Evolutionary conservation across 2,329 filamentous ascomycete species (phyloP), one percentile per base, ranked within the genome.

Genomic region (Venturia carpophila): DNA sequence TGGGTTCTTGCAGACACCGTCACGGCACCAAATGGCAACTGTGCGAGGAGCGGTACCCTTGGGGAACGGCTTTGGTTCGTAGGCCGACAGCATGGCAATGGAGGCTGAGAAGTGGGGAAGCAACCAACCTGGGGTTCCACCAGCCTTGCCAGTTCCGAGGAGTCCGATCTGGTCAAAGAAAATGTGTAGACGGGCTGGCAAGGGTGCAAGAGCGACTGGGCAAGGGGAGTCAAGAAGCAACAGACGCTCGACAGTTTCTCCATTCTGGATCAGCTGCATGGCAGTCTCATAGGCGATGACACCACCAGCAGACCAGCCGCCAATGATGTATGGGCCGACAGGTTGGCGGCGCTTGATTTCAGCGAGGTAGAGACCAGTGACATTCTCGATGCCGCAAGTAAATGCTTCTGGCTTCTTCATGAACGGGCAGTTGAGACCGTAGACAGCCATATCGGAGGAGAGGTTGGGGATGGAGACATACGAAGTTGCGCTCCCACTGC

Each of bases 91-190:
- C 19, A 87, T 87, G 62, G 82, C 80, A 64, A 91, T 86, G 24
- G 86, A 85, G 27, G 87, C 84, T 0, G 84, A 82, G 73, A 91
- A 91, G 75, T 92, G 89, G 65, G 86, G 86, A 1, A 89, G 81
- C 19, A 91, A 81, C 88, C 88, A 91, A n/a, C 82, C 77, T 0
- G 88, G 88, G 47, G 88, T 84, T 74, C 86, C 87, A 69, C 71
- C 79, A 69, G 75, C 78, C 74, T 80, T 80, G 37, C 81, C 78
- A 62, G 86, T 86, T 27, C 88, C 88, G 34, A 91, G 83, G 1
- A 91, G 83, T 64, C 88, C 88, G 64, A 90, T 87, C 60, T 82
- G 80, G 64, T 87, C 87, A 71, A 91, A 90, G 82, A 88, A 91
- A 68, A 86, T 82, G 74, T 89, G 87, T 11, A 91, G 83, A 67